These are phyloP conservation scores for Lactarius sp. DNA, from an alignment of 768 basidiomycete genomes.

Conservation along the genomic window DNA sequence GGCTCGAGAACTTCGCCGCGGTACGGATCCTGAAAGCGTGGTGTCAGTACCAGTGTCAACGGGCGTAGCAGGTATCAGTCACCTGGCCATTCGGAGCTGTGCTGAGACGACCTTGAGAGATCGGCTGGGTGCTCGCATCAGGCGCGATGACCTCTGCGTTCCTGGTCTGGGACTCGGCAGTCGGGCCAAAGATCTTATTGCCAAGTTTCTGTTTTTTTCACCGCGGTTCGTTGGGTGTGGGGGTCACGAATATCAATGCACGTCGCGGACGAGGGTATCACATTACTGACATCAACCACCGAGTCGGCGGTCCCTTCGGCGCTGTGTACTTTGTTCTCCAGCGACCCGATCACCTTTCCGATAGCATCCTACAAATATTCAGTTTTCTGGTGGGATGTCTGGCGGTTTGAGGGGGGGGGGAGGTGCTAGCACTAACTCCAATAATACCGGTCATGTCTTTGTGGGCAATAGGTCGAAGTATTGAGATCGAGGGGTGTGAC, in stretches of 20 bases:
- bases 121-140: neutral
- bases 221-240: neutral
- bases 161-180: neutral
- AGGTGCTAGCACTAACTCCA: neutral
- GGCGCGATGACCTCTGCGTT: neutral
- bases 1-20: neutral
- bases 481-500: neutral
- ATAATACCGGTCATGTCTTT: slow-evolving; percentile 1
- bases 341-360: neutral
- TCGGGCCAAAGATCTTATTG: slow-evolving; percentile 1
- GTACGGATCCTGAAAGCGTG: slow-evolving; percentile 1
- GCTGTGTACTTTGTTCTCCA: too few species aligned
- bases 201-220: slow-evolving; percentile 1
- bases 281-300: neutral
- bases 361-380: neutral
- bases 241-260: neutral
- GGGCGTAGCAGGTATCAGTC: neutral
- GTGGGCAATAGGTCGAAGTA: neutral
- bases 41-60: neutral
- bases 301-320: neutral
- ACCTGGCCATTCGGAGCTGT: slow-evolving; percentile 2
- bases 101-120: slow-evolving; percentile 9
- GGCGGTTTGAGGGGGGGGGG: too few species aligned
- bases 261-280: neutral
- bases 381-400: neutral